phyloP scores from a whole-genome alignment of 2,329 filamentous ascomycete species.

The Botrytis deweyae region DNA sequence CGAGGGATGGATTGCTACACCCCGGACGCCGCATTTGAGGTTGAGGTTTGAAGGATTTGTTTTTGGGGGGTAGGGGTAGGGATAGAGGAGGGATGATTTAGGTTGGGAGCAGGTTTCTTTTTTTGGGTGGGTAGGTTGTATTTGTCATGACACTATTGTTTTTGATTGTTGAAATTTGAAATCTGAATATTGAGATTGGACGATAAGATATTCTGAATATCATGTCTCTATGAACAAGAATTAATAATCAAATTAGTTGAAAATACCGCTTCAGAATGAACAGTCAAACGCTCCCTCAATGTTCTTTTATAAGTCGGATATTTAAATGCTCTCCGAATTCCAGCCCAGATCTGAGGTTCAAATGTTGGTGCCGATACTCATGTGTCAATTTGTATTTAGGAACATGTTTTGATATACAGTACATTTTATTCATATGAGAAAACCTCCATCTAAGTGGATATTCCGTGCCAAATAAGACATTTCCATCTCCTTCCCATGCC shows the following conservation, averaged over 20 bases:
- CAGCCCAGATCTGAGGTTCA: not conserved
- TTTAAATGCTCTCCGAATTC: not conserved
- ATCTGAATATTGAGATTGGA: not conserved
- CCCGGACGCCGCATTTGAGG: not conserved
- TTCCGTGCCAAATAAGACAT: too few relatives aligned
- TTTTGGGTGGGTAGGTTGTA: not conserved
- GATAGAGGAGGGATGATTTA: too few relatives aligned
- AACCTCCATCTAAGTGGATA: not conserved
- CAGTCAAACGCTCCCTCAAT: not conserved
- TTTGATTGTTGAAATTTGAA: too few relatives aligned
- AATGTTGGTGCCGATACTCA: not conserved
- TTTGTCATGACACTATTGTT: too few relatives aligned
- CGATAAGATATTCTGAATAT: not conserved
- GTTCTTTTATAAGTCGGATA: not conserved
- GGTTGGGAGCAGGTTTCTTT: not conserved
- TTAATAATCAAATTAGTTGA: not conserved
- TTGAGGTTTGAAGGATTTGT: not conserved
- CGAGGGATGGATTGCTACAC: not conserved
- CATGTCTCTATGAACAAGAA: not conserved
- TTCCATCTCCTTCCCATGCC: too few relatives aligned
- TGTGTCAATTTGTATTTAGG: not conserved
- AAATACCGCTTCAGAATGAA: not conserved
- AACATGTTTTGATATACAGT: not conserved
- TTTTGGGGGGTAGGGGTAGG: not conserved
- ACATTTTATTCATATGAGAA: not conserved